These are phyloP conservation scores for Wickerhamiella cacticola DNA, from an alignment of 805 yeast genomes.

Conservation along the genomic window DNA sequence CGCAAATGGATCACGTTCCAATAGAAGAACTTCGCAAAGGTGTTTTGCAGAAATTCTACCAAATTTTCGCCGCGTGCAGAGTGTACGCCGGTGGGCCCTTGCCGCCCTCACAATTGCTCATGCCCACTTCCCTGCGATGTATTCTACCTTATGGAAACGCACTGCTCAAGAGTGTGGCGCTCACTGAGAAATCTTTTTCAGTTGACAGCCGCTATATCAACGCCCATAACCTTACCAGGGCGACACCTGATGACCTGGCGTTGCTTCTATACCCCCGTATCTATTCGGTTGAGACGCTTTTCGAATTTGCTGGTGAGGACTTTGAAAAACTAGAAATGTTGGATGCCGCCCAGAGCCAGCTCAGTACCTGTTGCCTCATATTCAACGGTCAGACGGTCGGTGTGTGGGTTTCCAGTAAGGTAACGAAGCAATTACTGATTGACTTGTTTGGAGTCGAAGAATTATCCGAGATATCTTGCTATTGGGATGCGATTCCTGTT, in stretches of 20 bases:
- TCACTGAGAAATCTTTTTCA: constrained; percentile 39
- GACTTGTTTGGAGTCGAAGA: constrained; percentile 55
- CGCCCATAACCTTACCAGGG: constrained; percentile 38
- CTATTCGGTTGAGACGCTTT: constrained; percentile 49
- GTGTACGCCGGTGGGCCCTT: constrained; percentile 31
- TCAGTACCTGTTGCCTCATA: constrained; percentile 65
- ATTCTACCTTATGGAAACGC: constrained; percentile 57
- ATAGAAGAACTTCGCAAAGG: constrained; percentile 37
- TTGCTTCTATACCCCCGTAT: constrained; percentile 70
- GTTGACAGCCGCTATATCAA: constrained; percentile 53
- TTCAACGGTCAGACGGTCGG: constrained; percentile 53
- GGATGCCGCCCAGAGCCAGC: constrained; percentile 33
- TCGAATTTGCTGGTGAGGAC: constrained; percentile 23
- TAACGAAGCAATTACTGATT: constrained; percentile 50
- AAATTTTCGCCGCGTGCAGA: constrained; percentile 50
- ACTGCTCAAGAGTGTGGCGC: constrained; percentile 54
- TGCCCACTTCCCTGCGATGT: constrained; percentile 70
- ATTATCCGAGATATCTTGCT: constrained; percentile 38
- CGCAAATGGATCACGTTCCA: constrained; percentile 28
- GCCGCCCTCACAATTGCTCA: constrained; percentile 51
- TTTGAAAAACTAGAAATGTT: constrained; percentile 41
- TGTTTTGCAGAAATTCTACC: constrained; percentile 41
- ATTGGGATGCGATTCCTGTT: constrained; percentile 50
- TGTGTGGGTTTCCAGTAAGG: constrained; percentile 59
- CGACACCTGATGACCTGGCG: constrained; percentile 45